Evolutionary conservation across 306 rosid genomes (phyloP), one percentile per base, ranked within the genome.

Genomic region (Cucurbita argyrosperma): DNA sequence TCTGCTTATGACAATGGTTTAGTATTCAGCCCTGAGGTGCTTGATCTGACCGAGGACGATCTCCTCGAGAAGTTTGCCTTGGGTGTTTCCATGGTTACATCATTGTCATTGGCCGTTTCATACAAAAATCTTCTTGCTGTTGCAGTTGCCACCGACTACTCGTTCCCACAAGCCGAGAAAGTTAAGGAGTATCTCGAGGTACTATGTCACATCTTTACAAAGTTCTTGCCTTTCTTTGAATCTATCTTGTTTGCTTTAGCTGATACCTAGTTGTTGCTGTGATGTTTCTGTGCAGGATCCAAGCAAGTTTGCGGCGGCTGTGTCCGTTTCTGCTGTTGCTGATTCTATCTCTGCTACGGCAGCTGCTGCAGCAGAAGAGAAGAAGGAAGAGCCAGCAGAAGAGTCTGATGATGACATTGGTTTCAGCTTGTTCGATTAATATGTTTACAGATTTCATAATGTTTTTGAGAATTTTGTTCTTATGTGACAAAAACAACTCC

Each of bases 1-100:
- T 81, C 88, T 19, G 96, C 86, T 0, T 92, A 92, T 71, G 98
- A 92, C 37, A 89, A 89, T 7, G 96, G 98, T 3, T 88, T 96
- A 0, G 93, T 87, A 5, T 93, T 93, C 23, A 84, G 83, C 82
- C 98, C 98, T 3, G 96, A 93, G 85, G 96, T 93, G 37, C 96
- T 92, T 35, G 88, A 88, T 74, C 87, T 90, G 4, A 88, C 98
- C 0, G 98, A 92, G 76, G 96, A 92, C 47, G 96, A 86, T 61
- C 90, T 93, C 4, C 26, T 87, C 4, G 88, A 23, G 69, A 93
- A 90, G 84, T 93, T 93, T 78, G 96, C 91, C 1, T 1, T 60
- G 21, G 98, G 96, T 70, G 91, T 90, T 26, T 85, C 96, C 5
- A 76, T 84, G 88, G 87, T 90, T 19, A 87, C 98, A 0, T 81